Evolutionary conservation across 768 basidiomycete genomes (phyloP), one percentile per base, ranked within the genome.

Genomic region (Punctularia strigosozonata): DNA sequence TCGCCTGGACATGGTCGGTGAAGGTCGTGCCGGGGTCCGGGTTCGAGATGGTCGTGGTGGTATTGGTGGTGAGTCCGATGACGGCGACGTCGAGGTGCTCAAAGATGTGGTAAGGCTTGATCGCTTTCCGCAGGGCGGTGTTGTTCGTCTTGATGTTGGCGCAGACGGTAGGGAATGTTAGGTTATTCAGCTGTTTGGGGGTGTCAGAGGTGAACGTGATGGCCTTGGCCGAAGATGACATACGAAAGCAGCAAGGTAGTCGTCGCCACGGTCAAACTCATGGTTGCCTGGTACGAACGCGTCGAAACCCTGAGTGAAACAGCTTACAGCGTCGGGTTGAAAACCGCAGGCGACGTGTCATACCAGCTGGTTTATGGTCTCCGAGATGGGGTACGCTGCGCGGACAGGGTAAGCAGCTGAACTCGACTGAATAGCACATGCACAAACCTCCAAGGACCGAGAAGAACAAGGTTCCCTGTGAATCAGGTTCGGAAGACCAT

Each of bases 271-370:
- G 48, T 68, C 68, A 37, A 68, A 68, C 43, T 68, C 66, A 45
- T 68, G 66, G 42, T 69, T 67, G 24, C 68, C 68, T 1, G 65
- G 55, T 0, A 65, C 66, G 49, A 67, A 58, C 1, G 63, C 64
- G 36, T 65, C 63, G 47, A 65, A 69, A 3, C 59, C n/a, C n/a
- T n/a, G n/a, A n/a, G n/a, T n/a, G n/a, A n/a, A n/a, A n/a, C n/a
- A n/a, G n/a, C n/a, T n/a, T n/a, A n/a, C n/a, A n/a, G n/a, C n/a
- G n/a, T n/a, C n/a, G n/a, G n/a, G n/a, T n/a, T n/a, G n/a, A n/a
- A n/a, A n/a, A n/a, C n/a, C n/a, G n/a, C n/a, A n/a, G n/a, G n/a
- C n/a, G n/a, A n/a, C n/a, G n/a, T n/a, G n/a, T n/a, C n/a, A n/a
- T n/a, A n/a, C 60, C 19, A 68, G 50, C 40, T 66, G 56, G 43